Evolutionary conservation across 331 rosid genomes (phyloP).

Genomic region (Spiraea crenata): DNA sequence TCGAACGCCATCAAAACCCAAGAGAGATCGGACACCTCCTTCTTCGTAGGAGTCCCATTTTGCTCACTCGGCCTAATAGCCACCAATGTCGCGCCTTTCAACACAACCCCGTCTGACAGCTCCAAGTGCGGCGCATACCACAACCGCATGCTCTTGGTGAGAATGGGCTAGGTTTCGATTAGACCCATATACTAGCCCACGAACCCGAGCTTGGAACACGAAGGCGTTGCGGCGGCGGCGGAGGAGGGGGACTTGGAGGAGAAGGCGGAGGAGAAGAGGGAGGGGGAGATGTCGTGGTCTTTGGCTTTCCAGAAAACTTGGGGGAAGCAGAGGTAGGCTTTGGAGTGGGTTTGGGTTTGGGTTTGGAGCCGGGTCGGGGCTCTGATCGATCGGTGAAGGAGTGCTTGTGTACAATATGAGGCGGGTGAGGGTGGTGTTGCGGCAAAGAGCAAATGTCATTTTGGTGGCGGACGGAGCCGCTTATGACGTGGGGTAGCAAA

Average conservation of each 20-base stretch:
- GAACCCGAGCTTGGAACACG: constrained; percentile 44
- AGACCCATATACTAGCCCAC: constrained; percentile 81
- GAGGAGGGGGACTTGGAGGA: constrained; percentile 40
- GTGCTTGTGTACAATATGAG: constrained; percentile 33
- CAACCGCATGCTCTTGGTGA: constrained; percentile 72
- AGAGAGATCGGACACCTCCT: constrained; percentile 72
- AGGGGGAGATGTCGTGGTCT: constrained; percentile 35
- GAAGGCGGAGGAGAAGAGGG: constrained; percentile 42
- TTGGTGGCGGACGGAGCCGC: not conserved
- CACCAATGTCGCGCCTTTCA: constrained; percentile 94
- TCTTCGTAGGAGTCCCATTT: constrained; percentile 52
- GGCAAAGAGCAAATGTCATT: constrained; percentile 44
- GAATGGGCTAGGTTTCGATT: constrained; percentile 57
- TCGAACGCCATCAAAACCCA: constrained; percentile 92
- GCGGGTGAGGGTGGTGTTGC: constrained; percentile 34
- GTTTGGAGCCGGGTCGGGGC: constrained; percentile 19
- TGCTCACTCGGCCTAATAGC: constrained; percentile 89
- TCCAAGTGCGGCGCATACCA: constrained; percentile 93
- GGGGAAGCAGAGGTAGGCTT: constrained; percentile 43
- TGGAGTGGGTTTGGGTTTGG: constrained; percentile 35
- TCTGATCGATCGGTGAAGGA: constrained; percentile 25
- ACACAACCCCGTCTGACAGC: constrained; percentile 68
- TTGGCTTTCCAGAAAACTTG: constrained; percentile 38
- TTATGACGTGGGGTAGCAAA: constrained; percentile 42
- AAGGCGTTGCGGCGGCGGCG: too few species aligned